A percentile compares a stretch with the other conserved stretches of the same genome.
These are phyloP conservation scores for Fusarium sterilihyphosum DNA, from an alignment of 2,329 filamentous ascomycete species.

Conservation along the genomic window DNA sequence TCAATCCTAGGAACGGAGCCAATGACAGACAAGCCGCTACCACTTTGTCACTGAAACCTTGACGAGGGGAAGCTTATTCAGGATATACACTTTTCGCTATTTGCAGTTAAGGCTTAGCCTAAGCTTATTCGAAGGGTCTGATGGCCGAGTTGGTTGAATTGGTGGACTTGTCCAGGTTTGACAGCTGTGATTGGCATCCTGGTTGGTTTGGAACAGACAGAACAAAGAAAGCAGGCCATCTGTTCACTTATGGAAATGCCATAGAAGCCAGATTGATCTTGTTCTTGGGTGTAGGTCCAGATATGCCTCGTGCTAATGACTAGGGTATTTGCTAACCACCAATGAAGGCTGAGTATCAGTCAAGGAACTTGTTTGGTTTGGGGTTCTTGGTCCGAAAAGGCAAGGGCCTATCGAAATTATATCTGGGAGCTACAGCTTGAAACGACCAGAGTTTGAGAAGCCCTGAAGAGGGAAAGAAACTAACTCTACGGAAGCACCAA, in stretches of 20 bases:
- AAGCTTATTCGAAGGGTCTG: conserved; percentile 19
- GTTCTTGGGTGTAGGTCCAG: neutral
- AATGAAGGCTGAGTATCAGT: conserved; percentile 11
- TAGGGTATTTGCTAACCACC: conserved; percentile 7
- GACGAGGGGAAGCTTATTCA: neutral
- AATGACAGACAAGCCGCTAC: neutral
- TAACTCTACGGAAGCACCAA: neutral
- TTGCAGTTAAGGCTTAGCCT: conserved; percentile 5
- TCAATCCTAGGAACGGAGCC: neutral
- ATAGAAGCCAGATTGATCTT: neutral
- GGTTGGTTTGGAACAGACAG: conserved; percentile 14
- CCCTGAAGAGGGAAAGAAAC: neutral
- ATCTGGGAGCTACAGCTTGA: conserved; percentile 8
- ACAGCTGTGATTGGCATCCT: neutral
- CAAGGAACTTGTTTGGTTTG: conserved; percentile 1
- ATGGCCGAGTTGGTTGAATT: conserved; percentile 9
- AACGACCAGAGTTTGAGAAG: conserved; percentile 12
- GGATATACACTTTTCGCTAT: neutral
- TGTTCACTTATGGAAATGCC: neutral
- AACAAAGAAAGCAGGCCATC: conserved; percentile 1
- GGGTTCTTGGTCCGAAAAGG: neutral
- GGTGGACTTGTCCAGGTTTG: conserved; percentile 20
- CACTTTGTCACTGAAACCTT: conserved; percentile 8
- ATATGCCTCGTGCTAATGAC: neutral
- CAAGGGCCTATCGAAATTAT: neutral